These are phyloP conservation scores for Exophiala spinifera DNA, from an alignment of 2,329 filamentous ascomycete species.

Conservation along the genomic window DNA sequence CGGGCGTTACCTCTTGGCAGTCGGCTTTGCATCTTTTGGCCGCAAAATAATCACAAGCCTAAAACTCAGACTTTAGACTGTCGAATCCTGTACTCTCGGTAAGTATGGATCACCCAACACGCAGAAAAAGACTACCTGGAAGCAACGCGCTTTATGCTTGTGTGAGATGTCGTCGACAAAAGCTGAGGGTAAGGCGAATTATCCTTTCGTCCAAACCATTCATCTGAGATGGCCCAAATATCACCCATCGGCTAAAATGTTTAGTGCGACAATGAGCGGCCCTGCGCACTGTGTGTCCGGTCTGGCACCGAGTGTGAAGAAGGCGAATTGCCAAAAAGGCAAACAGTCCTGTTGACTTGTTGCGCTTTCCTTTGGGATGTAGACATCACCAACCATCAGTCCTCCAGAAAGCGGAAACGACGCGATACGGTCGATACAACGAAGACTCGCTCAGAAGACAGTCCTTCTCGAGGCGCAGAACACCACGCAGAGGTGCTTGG, in stretches of 20 bases:
- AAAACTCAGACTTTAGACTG: too few relatives aligned
- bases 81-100: too few relatives aligned
- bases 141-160: conserved; percentile 26
- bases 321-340: neutral
- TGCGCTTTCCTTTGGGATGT: too few relatives aligned
- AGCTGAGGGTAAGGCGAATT: conserved; percentile 27
- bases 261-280: conserved; percentile 34
- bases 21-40: too few relatives aligned
- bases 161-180: conserved; percentile 32
- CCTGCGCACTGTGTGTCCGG: conserved; percentile 34
- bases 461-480: neutral
- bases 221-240: too few relatives aligned
- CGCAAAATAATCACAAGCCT: too few relatives aligned
- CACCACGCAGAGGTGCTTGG: neutral
- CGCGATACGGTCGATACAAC: neutral
- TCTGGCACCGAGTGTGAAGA: conserved; percentile 28
- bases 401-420: neutral
- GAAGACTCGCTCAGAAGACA: neutral
- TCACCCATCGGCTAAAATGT: too few relatives aligned
- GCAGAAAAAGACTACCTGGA: too few relatives aligned
- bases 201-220: neutral
- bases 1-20: too few relatives aligned
- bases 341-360: too few relatives aligned
- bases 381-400: neutral
- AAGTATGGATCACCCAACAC: too few relatives aligned